Base-by-base conservation (phyloP, 495 filamentous ascomycete species). In the Aspergillus cavernicola region DNA sequence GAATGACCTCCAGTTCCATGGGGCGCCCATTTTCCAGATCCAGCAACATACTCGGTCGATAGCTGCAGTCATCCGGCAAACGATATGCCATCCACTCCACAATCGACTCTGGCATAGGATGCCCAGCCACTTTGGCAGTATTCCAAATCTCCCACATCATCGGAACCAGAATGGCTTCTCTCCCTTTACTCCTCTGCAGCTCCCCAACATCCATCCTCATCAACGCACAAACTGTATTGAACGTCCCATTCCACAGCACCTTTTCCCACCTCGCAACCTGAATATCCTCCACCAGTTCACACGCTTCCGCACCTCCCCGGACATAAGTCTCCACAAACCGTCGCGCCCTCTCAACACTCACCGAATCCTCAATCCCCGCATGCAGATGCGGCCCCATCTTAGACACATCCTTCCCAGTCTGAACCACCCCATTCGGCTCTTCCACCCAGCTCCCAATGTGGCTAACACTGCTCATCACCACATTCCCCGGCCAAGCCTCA, bases 1-100 rank as follows among this genome's bases (percentile, higher is more conserved):
- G 58, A 23, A 85, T 83, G 20, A 83, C 81, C 63, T 85, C 82
- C 18, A 83, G 42, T 69, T 85, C 82, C 74, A 84, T 68, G 31
- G 69, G 68, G 46, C 75, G 63, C 0, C 76, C 79, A 4, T 70
- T 68, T 61, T 82, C 80, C 78, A 79, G 81, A 55, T 84, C 81
- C 0, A 82, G 36, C 53, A 80, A 55, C 81, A 84, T 84, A 53
- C 78, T 82, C 15, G 84, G 82, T 63, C 74, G 38, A 29, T 31
- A 44, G 12, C 8, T 4, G 13, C 41, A 31, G 13, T 44, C 41
- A 29, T 31, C 24, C 24, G 41, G 41, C 7, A 31, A 10, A 9
- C 24, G 24, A 31, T 44, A 29, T 4, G 24, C 24, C 41, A 44
- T 31, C 41, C 24, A 31, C 12, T 16, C 1, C 1, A 44, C 41